Evolutionary conservation across 371 early-diverging fungal genomes (phyloP), one percentile per base, ranked within the genome.

Genomic region (Mortierella polycephala): DNA sequence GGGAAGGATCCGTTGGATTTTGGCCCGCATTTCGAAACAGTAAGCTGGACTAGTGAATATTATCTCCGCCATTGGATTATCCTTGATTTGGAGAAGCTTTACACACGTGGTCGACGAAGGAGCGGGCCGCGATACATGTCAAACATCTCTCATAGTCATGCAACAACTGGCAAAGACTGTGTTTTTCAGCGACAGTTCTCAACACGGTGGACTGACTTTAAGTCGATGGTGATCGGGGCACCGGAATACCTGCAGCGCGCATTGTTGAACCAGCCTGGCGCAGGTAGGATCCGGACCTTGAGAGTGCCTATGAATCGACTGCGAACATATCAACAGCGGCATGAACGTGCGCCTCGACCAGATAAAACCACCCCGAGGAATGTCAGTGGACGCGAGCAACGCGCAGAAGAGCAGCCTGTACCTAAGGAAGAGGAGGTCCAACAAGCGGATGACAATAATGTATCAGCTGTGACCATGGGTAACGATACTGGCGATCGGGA

Each of bases 291-390:
- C 50, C 47, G 30, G 11, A 55, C 60, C 18, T 44, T 75, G 37
- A 57, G 75, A 44, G 67, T 75, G 41, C 75, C 75, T 13, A 49
- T 44, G 10, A 69, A 69, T 55, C 70, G 75, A n/a, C 40, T 70
- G 57, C 54, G 55, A 41, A 69, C 75, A 5, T 75, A 56, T 46
- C 75, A 62, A 44, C 61, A 53, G 40, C 37, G 58, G 30, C 75
- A 75, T 12, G 69, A 75, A 13, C 66, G 75, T 13, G 51, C 40
- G 1, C 57, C 61, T 9, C 47, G 65, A 7, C 40, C 30, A 1
- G 7, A 47, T n/a, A 55, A 45, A 12, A 23, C 13, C 1, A 55
- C 20, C 7, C n/a, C 57, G 9, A n/a, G 42, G 42, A 18, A 16
- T 18, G 18, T 10, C 10, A 18, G n/a, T 16, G 20, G 4, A 18